Base-by-base conservation (phyloP, 1,284 basidiomycete genomes). In the Sphaerobolus stellatus region DNA sequence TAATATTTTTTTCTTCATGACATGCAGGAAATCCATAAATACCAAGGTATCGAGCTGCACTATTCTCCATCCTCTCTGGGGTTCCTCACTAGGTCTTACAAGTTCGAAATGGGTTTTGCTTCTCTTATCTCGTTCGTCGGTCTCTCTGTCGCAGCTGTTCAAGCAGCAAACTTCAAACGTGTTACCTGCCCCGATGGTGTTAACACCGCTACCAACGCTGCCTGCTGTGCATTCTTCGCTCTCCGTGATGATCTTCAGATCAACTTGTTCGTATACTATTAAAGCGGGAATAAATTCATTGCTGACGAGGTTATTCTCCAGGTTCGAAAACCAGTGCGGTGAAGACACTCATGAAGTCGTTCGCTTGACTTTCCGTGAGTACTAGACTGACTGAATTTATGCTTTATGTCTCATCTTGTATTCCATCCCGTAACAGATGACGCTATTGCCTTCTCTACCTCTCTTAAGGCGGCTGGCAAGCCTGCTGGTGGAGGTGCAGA, bases 401-500 rank as follows among this genome's bases (percentile, higher is more conserved):
- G 28, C 13, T 3, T n/a, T 13, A n/a, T 11, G 14, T 43, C 28
- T 13, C 13, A 3, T 18, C 22, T 43, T 14, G 22, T 43, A n/a
- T n/a, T n/a, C n/a, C n/a, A 7, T 14, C 28, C 41, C 18, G 13
- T n/a, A 8, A 11, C 13, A 43, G 41, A 43, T 27, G 38, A 51
- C 31, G 54, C 34, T 24, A 47, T 55, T 38, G 46, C 41, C 24
- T 49, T 31, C 36, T 54, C 40, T 24, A 29, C 24, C 24, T 5
- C 52, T 16, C 47, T 54, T 31, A 24, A 25, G 25, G 6, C 18
- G 5, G 24, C 28, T n/a, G 54, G 46, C 31, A 5, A 52, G 44
- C 27, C 33, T 25, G 34, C 38, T 16, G 48, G 54, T n/a, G 54
- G 51, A 16, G 59, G 59, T 13, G 59, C 59, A 16, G 59, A 60